Percentiles rank a stretch among this genome's conserved stretches.
Conservation (phyloP, 306 rosid genomes). For the cucumber (Cucumis sativus) region Cucumber_9930_V3 NC_026656.2:5570001-5570500, state of each 20-base stretch:
- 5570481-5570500: conserved; percentile 70
- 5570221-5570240: conserved; percentile 94
- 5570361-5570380: conserved; percentile 45
- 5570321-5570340: conserved; percentile 39
- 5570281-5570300: conserved; percentile 67
- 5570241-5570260: conserved; percentile 59
- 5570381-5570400: conserved; percentile 63
- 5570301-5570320: conserved; percentile 46
- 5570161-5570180: conserved; percentile 85
- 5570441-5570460: conserved; percentile 74
- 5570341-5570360: conserved; percentile 48
- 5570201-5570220: conserved; percentile 61
- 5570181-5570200: conserved; percentile 55
- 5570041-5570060: conserved; percentile 58
- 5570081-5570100: conserved; percentile 48
- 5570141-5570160: conserved; percentile 80
- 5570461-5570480: conserved; percentile 68
- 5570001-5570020: conserved; percentile 81
- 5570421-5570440: conserved; percentile 79
- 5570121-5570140: conserved; percentile 61
- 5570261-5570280: conserved; percentile 65
- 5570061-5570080: conserved; percentile 52
- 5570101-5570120: conserved; percentile 78
- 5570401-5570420: conserved; percentile 94
- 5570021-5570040: conserved; percentile 77